Conservation (phyloP, 2,329 filamentous ascomycete species). For the Penicillium sp. region DNA sequence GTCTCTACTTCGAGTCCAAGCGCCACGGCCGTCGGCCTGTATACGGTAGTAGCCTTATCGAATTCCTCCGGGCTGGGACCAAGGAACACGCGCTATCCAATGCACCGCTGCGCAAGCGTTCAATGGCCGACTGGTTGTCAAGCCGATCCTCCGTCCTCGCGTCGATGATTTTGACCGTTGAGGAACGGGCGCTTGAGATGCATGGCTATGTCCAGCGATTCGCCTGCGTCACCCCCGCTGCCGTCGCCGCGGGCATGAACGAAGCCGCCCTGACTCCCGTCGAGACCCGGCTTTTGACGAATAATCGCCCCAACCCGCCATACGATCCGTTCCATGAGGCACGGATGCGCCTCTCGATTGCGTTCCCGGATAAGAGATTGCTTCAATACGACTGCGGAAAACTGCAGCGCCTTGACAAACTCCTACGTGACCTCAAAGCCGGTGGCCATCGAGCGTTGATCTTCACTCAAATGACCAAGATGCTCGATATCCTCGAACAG, state of each 20-base stretch:
- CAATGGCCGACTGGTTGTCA: constrained; percentile 72
- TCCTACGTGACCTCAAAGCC: constrained; percentile 81
- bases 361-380: constrained; percentile 94
- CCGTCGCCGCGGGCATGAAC: constrained; percentile 75
- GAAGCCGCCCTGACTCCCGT: constrained; percentile 64
- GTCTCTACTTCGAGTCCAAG: constrained; percentile 75
- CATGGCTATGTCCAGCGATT: constrained; percentile 81
- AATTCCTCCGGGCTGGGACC: constrained; percentile 66
- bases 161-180: constrained; percentile 68
- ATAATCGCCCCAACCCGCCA: constrained; percentile 52
- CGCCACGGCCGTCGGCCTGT: constrained; percentile 77
- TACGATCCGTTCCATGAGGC: constrained; percentile 89
- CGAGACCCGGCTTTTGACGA: constrained; percentile 49
- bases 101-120: constrained; percentile 59
- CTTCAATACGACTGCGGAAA: constrained; percentile 98
- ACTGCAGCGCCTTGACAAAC: constrained; percentile 80
- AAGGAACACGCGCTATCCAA: constrained; percentile 59
- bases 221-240: constrained; percentile 86
- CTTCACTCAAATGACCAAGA: constrained; percentile 99
- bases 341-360: constrained; percentile 87
- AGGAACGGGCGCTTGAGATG: constrained; percentile 68
- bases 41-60: constrained; percentile 76
- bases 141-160: constrained; percentile 57
- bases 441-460: constrained; percentile 93
- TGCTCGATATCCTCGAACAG: constrained; percentile 93